phyloP scores from a whole-genome alignment of 2,329 filamentous ascomycete genomes.

The Capronia epimyces region DNA sequence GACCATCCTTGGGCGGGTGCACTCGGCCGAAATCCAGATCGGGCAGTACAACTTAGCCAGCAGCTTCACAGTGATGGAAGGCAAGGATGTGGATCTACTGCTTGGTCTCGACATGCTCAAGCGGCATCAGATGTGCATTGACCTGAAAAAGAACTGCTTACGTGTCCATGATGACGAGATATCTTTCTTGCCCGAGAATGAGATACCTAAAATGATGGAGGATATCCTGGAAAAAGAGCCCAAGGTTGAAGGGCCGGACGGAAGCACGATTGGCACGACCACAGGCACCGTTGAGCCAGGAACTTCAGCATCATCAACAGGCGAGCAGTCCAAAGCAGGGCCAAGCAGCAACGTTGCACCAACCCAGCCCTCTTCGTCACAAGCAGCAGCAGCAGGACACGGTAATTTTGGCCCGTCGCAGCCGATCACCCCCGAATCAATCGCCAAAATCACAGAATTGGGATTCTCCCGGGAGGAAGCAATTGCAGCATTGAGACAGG shows the following conservation, averaged over 20 bases:
- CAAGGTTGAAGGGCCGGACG: slow-evolving; percentile 75
- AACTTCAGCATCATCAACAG: slow-evolving; percentile 3
- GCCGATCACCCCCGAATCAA: slow-evolving; percentile 55
- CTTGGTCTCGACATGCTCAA: slow-evolving; percentile 96
- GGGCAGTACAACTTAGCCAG: slow-evolving; percentile 81
- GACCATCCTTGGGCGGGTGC: slow-evolving; percentile 87
- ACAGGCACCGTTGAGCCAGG: slow-evolving; percentile 58
- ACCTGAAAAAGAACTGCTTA: slow-evolving; percentile 75
- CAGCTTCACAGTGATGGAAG: slow-evolving; percentile 99
- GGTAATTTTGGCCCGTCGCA: slow-evolving; percentile 29
- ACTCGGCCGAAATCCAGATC: slow-evolving; percentile 91
- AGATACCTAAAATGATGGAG: slow-evolving; percentile 76
- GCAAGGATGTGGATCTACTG: slow-evolving; percentile 88
- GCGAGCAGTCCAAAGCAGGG: neutral
- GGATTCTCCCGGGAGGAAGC: slow-evolving; percentile 74
- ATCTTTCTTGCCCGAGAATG: slow-evolving; percentile 82
- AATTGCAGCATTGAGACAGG: slow-evolving; percentile 72
- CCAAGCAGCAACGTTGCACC: slow-evolving; percentile 20
- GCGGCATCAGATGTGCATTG: slow-evolving; percentile 87
- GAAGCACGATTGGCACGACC: slow-evolving; percentile 78
- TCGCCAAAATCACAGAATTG: slow-evolving; percentile 70
- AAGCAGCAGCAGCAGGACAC: slow-evolving; percentile 23
- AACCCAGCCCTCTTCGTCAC: slow-evolving; percentile 23
- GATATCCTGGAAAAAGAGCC: slow-evolving; percentile 73
- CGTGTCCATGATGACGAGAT: slow-evolving; percentile 86